These are phyloP conservation scores for Pythium volutum DNA, from an alignment of 352 stramenopile species.

Conservation along the genomic window DNA sequence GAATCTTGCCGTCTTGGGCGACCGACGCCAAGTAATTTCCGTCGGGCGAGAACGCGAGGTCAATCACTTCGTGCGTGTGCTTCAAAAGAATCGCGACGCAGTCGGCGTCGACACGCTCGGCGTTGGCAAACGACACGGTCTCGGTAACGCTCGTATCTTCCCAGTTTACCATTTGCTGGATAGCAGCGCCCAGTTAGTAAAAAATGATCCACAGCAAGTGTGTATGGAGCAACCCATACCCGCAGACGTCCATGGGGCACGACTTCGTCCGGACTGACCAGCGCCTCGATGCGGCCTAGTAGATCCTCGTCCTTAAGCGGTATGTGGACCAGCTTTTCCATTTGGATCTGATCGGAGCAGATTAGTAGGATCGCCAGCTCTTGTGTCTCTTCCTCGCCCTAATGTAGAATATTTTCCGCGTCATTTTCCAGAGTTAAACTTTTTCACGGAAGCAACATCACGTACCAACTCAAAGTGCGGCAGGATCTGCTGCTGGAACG, in stretches of 20 bases:
- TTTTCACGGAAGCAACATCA: neutral
- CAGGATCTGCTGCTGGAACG: slow-evolving; percentile 71
- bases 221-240: slow-evolving; percentile 23
- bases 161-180: slow-evolving; percentile 45
- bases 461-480: slow-evolving; percentile 36
- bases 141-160: slow-evolving; percentile 28
- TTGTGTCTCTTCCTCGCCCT: slow-evolving; percentile 47
- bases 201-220: neutral
- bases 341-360: slow-evolving; percentile 38
- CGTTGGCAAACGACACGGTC: slow-evolving; percentile 8
- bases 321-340: slow-evolving; percentile 32
- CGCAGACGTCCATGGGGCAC: slow-evolving; percentile 55
- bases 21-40: slow-evolving; percentile 74
- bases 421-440: too few relatives aligned
- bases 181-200: neutral
- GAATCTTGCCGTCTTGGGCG: slow-evolving; percentile 68
- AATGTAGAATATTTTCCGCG: too few relatives aligned
- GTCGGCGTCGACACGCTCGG: slow-evolving; percentile 24
- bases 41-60: slow-evolving; percentile 78
- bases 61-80: slow-evolving; percentile 58
- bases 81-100: slow-evolving; percentile 44
- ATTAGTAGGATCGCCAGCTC: slow-evolving; percentile 60
- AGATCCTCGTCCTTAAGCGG: slow-evolving; percentile 51
- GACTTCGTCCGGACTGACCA: slow-evolving; percentile 66
- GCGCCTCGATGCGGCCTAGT: slow-evolving; percentile 39